These are phyloP conservation scores for Xylariaceae sp. DNA, from an alignment of 2,329 filamentous ascomycete genomes.

Conservation along the genomic window DNA sequence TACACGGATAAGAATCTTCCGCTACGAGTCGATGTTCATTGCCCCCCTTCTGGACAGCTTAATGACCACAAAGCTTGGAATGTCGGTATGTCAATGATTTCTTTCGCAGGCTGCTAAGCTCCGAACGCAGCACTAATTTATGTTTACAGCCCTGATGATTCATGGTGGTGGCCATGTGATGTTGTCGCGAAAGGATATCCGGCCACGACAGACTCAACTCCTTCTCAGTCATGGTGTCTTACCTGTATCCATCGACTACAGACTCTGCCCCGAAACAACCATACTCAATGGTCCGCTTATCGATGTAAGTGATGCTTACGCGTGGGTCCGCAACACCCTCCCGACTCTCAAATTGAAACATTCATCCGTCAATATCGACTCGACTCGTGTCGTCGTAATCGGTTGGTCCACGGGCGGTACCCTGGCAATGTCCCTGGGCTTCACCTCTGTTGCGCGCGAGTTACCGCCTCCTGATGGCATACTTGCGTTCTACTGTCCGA, in stretches of 20 bases:
- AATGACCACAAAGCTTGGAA: not conserved
- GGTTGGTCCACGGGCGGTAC: conserved; percentile 47
- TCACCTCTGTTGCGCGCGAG: conserved; percentile 29
- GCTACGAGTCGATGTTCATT: not conserved
- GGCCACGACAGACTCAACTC: conserved; percentile 33
- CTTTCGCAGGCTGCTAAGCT: not conserved
- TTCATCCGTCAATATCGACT: conserved; percentile 19
- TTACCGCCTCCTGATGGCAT: conserved; percentile 39
- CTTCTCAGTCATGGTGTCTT: conserved; percentile 40
- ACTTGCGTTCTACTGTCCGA: conserved; percentile 41
- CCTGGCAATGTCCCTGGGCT: conserved; percentile 41
- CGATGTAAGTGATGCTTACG: conserved; percentile 40
- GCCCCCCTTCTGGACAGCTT: not conserved
- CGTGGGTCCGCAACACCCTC: conserved; percentile 37
- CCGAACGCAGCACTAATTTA: not conserved
- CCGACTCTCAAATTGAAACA: conserved; percentile 12
- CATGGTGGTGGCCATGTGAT: conserved; percentile 41
- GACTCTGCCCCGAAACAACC: conserved; percentile 44
- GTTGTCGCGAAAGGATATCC: conserved; percentile 35
- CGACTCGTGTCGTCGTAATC: conserved; percentile 35
- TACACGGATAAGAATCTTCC: not conserved
- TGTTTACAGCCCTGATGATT: conserved; percentile 38
- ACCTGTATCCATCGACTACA: conserved; percentile 46
- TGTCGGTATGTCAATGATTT: not conserved
- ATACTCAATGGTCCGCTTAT: conserved; percentile 42